Conservation (phyloP, 1,284 basidiomycete genomes). For the Heterobasidion annosum region DNA sequence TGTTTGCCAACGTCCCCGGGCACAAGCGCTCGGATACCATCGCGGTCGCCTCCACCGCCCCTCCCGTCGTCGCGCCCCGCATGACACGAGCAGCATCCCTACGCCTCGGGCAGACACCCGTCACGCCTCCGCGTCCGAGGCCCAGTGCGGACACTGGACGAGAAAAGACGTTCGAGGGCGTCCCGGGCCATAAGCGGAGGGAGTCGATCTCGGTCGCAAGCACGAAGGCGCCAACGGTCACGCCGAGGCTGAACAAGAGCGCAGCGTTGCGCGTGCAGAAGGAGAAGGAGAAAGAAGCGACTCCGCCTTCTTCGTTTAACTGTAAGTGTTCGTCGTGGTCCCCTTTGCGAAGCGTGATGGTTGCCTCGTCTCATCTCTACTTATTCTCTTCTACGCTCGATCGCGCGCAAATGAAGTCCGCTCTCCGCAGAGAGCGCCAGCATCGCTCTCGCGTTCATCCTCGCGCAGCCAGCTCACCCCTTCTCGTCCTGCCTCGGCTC, state of each 20-base stretch:
- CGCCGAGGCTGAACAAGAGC: constrained; percentile 62
- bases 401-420: constrained; percentile 3
- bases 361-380: background rate
- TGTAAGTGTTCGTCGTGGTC: constrained; percentile 10
- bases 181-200: constrained; percentile 74
- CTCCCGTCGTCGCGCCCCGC: constrained; percentile 62
- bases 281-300: constrained; percentile 21
- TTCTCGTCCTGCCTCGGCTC: constrained; percentile 3
- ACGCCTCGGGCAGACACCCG: constrained; percentile 36
- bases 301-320: constrained; percentile 16
- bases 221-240: constrained; percentile 48
- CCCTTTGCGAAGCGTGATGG: background rate
- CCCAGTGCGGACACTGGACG: constrained; percentile 16
- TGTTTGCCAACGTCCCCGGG: constrained; percentile 68
- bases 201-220: constrained; percentile 66
- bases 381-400: background rate
- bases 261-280: constrained; percentile 55
- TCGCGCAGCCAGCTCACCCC: background rate
- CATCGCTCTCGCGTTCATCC: background rate
- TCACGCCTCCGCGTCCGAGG: constrained; percentile 14
- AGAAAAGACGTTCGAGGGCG: constrained; percentile 52
- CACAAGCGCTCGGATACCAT: constrained; percentile 65
- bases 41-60: constrained; percentile 62
- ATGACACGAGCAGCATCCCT: constrained; percentile 68
- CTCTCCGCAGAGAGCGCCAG: background rate